Evolutionary conservation across 768 basidiomycete genomes (phyloP).

Genomic region (Tylopilus rubrobrunneus): DNA sequence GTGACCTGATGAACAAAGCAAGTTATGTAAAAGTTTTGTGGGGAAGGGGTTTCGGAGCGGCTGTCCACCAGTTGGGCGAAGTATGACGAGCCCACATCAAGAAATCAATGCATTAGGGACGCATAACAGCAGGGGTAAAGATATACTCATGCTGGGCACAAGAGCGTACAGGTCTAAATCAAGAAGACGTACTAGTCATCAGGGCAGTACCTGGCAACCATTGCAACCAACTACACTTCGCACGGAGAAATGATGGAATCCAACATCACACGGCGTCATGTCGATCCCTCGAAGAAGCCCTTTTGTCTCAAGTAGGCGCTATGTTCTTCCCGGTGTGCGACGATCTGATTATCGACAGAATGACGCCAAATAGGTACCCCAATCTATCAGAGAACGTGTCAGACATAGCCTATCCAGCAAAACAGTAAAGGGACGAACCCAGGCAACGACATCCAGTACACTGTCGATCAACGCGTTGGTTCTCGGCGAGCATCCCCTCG

Average conservation of each 20-base stretch:
- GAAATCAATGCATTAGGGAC: not conserved
- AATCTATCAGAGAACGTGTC: slow-evolving; percentile 32
- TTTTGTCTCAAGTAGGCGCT: slow-evolving; percentile 38
- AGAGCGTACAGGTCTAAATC: not conserved
- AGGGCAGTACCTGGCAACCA: not conserved
- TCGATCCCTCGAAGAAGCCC: slow-evolving; percentile 37
- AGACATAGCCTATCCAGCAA: not conserved
- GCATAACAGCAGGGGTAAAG: not conserved
- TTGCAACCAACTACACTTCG: not conserved
- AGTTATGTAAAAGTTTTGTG: not conserved
- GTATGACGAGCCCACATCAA: not conserved
- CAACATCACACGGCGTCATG: not conserved
- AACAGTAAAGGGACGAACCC: slow-evolving; percentile 33
- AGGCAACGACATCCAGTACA: slow-evolving; percentile 38
- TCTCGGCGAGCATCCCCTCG: slow-evolving; percentile 55
- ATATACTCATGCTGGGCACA: not conserved
- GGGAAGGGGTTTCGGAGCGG: not conserved
- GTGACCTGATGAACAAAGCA: too few relatives aligned
- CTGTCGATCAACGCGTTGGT: slow-evolving; percentile 59
- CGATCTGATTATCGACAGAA: slow-evolving; percentile 45
- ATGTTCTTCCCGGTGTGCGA: slow-evolving; percentile 46
- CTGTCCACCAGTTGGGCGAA: not conserved
- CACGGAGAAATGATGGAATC: not conserved
- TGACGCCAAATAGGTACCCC: slow-evolving; percentile 51
- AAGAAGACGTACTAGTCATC: not conserved